A percentile compares a stretch with the other conserved stretches of the same genome.
phyloP scores from a whole-genome alignment of 2,329 filamentous ascomycete genomes.

The Diaporthe citriasiana region DNA sequence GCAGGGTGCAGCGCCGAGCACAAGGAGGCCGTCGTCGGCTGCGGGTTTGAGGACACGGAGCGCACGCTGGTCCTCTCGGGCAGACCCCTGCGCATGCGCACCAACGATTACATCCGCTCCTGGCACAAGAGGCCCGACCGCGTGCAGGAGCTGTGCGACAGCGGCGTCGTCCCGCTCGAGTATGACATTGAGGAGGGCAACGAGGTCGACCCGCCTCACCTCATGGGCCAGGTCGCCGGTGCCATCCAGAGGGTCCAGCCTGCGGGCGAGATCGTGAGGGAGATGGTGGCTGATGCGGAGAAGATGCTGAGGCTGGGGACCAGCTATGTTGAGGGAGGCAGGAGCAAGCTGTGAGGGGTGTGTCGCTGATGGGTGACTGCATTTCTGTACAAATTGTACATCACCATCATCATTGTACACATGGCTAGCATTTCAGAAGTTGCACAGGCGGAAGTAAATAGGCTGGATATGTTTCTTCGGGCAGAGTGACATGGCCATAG shows the following conservation, averaged over 20 bases:
- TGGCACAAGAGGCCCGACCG: conserved; percentile 85
- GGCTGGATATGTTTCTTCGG: background rate
- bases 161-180: conserved; percentile 84
- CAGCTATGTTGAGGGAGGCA: conserved; percentile 65
- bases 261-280: conserved; percentile 85
- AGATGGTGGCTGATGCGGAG: conserved; percentile 87
- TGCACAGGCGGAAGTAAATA: background rate
- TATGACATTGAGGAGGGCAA: conserved; percentile 86
- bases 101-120: conserved; percentile 84
- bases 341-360: conserved; percentile 36
- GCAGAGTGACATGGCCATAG: background rate
- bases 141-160: conserved; percentile 81
- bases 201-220: conserved; percentile 86
- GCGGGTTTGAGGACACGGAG: conserved; percentile 83
- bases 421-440: background rate
- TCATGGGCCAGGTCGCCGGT: conserved; percentile 95
- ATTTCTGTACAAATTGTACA: background rate
- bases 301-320: conserved; percentile 74
- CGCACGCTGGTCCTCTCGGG: conserved; percentile 87
- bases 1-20: conserved; percentile 85
- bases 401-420: background rate
- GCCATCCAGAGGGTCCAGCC: conserved; percentile 83
- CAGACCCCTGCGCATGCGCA: conserved; percentile 82
- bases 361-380: background rate
- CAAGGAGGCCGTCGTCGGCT: conserved; percentile 86